Percentiles rank a stretch among this genome's conserved stretches.
Conservation (phyloP, 768 basidiomycete species). For the Suillus bovinus region DNA sequence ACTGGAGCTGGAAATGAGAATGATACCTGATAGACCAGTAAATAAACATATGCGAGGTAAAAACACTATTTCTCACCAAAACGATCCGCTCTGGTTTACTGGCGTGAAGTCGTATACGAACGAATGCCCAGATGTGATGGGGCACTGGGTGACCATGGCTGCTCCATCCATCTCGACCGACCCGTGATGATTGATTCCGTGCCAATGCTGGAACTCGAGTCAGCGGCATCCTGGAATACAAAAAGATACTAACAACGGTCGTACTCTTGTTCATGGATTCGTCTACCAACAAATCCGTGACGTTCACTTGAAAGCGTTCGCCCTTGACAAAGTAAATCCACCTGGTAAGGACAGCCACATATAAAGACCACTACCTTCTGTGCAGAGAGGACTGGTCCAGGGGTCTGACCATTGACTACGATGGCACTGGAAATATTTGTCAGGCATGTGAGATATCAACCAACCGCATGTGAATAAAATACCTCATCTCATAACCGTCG, state of each 20-base stretch:
- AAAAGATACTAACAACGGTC: constrained; percentile 31
- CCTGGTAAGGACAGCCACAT: neutral
- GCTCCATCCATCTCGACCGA: constrained; percentile 44
- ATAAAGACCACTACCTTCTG: constrained; percentile 24
- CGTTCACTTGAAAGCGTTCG: constrained; percentile 33
- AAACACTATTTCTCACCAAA: constrained; percentile 39
- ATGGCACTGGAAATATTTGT: constrained; percentile 24
- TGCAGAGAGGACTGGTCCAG: constrained; percentile 39
- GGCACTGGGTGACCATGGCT: constrained; percentile 44
- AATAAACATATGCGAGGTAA: neutral
- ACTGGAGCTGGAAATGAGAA: constrained; percentile 46
- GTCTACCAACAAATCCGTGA: constrained; percentile 38
- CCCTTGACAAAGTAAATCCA: constrained; percentile 24
- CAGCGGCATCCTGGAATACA: neutral
- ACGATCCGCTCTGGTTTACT: constrained; percentile 33
- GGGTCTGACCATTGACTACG: constrained; percentile 38
- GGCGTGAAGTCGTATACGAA: constrained; percentile 37
- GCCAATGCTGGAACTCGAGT: constrained; percentile 32
- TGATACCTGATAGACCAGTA: constrained; percentile 14
- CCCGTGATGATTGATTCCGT: constrained; percentile 42
- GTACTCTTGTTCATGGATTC: constrained; percentile 39
- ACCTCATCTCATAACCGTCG: constrained; percentile 28
- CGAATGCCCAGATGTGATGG: constrained; percentile 35
- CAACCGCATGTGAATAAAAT: neutral
- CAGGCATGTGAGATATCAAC: neutral